A percentile compares a stretch with the other conserved stretches of the same genome.
Evolutionary conservation across 2,329 filamentous ascomycete species (phyloP).

Genomic region (Mollisia scopiformis): DNA sequence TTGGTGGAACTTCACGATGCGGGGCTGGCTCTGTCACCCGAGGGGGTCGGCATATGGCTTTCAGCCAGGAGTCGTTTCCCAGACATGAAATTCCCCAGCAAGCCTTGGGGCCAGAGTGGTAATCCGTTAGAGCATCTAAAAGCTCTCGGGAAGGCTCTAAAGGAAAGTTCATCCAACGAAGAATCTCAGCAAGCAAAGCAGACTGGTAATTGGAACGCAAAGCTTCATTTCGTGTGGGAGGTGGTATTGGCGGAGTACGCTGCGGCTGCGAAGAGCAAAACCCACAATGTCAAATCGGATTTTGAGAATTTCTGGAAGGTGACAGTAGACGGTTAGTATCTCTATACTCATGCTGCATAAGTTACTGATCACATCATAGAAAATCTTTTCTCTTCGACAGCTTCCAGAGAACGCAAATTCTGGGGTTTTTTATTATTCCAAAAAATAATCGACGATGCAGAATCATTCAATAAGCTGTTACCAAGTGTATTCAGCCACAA

Average conservation of each 20-base stretch:
- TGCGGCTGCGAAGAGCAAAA: constrained; percentile 35
- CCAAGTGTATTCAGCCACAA: constrained; percentile 78
- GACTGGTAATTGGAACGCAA: constrained; percentile 77
- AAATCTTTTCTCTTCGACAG: constrained; percentile 78
- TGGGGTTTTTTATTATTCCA: constrained; percentile 89
- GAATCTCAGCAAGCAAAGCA: constrained; percentile 44
- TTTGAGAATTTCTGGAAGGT: constrained; percentile 85
- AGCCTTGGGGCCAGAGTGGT: constrained; percentile 69
- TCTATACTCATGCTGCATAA: background rate
- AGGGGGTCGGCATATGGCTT: constrained; percentile 90
- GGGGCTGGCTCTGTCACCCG: constrained; percentile 77
- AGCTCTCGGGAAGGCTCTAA: constrained; percentile 75
- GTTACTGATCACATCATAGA: constrained; percentile 51
- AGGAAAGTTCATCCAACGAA: constrained; percentile 67
- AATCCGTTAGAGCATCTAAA: constrained; percentile 75
- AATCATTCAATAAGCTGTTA: constrained; percentile 51
- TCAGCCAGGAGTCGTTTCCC: constrained; percentile 67
- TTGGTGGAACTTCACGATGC: constrained; percentile 64
- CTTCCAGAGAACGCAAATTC: constrained; percentile 87
- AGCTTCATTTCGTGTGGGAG: constrained; percentile 88
- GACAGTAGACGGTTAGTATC: constrained; percentile 75
- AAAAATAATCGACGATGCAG: constrained; percentile 65
- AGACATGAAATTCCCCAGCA: constrained; percentile 63
- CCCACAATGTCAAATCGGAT: constrained; percentile 37
- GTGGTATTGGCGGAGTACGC: constrained; percentile 66